Percentiles rank a stretch among this genome's conserved stretches.
Conservation (phyloP, 371 early-diverging fungal species). For the Circinella minor region DNA sequence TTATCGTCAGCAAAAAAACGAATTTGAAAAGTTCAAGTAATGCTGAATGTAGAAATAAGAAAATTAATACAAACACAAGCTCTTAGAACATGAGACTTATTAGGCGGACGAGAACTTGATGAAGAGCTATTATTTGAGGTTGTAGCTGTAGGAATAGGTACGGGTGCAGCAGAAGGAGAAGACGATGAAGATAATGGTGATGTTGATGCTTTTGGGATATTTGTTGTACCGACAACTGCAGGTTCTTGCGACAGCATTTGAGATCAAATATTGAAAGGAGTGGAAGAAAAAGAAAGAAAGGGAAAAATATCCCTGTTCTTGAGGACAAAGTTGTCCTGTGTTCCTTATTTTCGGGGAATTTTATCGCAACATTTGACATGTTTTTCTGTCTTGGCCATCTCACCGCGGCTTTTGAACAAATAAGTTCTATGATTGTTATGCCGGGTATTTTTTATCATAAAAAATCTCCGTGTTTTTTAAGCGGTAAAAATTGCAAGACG, state of each 20-base stretch:
- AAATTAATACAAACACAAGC: slow-evolving; percentile 10
- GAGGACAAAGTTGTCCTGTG: neutral
- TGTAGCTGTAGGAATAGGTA: neutral
- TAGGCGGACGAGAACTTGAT: neutral
- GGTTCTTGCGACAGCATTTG: neutral
- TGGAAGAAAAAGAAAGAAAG: slow-evolving; percentile 1
- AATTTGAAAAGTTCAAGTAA: neutral
- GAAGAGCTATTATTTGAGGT: no score
- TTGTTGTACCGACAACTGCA: neutral
- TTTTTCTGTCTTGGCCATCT: no score
- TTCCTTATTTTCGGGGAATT: neutral
- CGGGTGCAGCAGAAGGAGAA: neutral
- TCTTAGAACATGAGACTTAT: slow-evolving; percentile 9
- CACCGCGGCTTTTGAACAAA: slow-evolving; percentile 7
- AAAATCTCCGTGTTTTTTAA: slow-evolving; percentile 3
- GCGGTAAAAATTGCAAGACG: no score
- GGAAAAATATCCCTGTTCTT: slow-evolving; percentile 1
- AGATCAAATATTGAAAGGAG: neutral
- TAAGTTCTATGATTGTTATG: neutral
- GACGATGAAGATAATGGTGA: neutral
- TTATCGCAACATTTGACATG: slow-evolving; percentile 13
- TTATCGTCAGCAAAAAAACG: slow-evolving; percentile 1
- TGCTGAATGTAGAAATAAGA: neutral
- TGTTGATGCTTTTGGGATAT: neutral
- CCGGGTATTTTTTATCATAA: slow-evolving; percentile 8